A percentile compares a stretch with the other conserved stretches of the same genome.
These are phyloP conservation scores for Rubroboletus satanas DNA, from an alignment of 768 basidiomycete genomes.

Conservation along the genomic window DNA sequence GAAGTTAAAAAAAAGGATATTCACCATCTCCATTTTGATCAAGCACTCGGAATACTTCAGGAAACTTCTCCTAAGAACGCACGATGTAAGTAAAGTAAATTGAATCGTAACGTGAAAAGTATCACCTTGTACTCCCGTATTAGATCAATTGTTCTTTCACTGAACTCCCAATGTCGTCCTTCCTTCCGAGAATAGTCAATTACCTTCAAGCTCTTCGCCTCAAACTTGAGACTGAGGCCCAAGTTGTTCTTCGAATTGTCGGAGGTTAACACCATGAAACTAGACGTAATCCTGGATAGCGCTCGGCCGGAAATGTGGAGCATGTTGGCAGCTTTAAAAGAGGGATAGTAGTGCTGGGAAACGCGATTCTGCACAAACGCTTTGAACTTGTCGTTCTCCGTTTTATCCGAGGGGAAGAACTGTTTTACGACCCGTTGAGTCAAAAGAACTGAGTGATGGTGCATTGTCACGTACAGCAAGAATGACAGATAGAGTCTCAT, in stretches of 20 bases:
- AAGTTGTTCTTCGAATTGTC: slow-evolving; percentile 83
- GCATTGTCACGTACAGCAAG: slow-evolving; percentile 61
- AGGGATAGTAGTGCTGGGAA: slow-evolving; percentile 65
- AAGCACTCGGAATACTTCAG: slow-evolving; percentile 74
- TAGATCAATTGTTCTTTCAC: slow-evolving; percentile 77
- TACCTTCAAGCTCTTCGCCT: slow-evolving; percentile 90
- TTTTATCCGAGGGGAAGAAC: slow-evolving; percentile 85
- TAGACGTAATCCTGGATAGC: slow-evolving; percentile 88
- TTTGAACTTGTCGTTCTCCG: slow-evolving; percentile 78
- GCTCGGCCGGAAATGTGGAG: slow-evolving; percentile 74
- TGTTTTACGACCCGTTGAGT: slow-evolving; percentile 27
- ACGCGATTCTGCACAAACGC: slow-evolving; percentile 50
- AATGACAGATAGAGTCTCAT: slow-evolving; percentile 70
- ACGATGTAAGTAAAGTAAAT: background rate
- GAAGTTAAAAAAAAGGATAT: background rate
- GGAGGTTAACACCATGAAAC: slow-evolving; percentile 78
- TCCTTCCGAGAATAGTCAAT: slow-evolving; percentile 87
- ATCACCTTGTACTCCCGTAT: slow-evolving; percentile 78
- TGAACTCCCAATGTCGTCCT: slow-evolving; percentile 88
- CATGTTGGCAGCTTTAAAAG: slow-evolving; percentile 72
- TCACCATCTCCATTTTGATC: slow-evolving; percentile 71
- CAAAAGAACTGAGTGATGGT: background rate
- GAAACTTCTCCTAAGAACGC: slow-evolving; percentile 60
- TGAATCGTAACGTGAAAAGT: background rate
- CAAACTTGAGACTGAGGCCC: slow-evolving; percentile 94